Evolutionary conservation across 345 rosid genomes (phyloP), one percentile per base, ranked within the genome.

Genomic region (Citrus australasica): DNA sequence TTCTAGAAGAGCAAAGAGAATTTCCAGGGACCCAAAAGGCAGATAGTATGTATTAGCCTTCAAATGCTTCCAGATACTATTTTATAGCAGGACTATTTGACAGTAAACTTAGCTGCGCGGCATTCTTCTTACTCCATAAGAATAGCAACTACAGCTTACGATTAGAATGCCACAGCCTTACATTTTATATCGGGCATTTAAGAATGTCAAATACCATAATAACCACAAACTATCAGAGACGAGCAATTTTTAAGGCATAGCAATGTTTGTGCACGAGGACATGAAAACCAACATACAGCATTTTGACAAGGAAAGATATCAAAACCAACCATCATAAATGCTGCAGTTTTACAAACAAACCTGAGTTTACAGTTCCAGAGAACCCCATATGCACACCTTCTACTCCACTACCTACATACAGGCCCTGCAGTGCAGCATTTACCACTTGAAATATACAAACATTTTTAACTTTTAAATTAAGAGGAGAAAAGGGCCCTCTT

Each of bases 311-410:
- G 78, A 75, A 5, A 35, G 13, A 9, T 22, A 66, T 66, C 69
- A 7, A 66, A 33, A 19, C 16, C 3, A 0, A 35, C 46, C 69
- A 33, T 19, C 27, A 35, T 32, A 40, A 25, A 0, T 32, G 25
- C 67, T 38, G 53, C 60, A 66, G 35, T 74, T 73, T 75, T 62
- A 67, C n/a, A 77, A 74, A 80, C 80, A 75, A 79, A 95, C 98
- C 98, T 88, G 98, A 74, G 77, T 84, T 90, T 81, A 90, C 76
- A 32, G 81, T 60, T 81, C 84, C 90, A 19, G 87, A 79, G 82
- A 87, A 90, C 72, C 93, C 90, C 70, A 87, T 67, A 78, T 83
- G 82, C 76, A 76, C 80, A 35, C 89, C 64, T 73, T 92, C 94
- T 68, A 88, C 35, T 58, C 90, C 91, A 19, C 88, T 84, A 32